Evolutionary conservation across 495 filamentous ascomycete species (phyloP).

Genomic region (Copromyces sp.): DNA sequence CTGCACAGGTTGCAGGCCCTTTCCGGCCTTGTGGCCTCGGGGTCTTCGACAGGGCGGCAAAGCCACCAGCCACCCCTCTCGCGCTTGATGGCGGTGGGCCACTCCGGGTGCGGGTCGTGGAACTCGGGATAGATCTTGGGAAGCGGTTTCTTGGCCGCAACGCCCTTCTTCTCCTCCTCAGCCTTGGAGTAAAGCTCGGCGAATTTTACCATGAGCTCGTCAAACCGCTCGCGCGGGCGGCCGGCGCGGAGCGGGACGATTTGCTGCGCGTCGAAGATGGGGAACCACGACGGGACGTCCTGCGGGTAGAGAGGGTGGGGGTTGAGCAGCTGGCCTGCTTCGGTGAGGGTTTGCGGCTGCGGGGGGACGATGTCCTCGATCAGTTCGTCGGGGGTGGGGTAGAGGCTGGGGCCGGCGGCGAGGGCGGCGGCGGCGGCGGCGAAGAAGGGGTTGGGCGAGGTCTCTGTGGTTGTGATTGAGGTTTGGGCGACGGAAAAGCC

Average conservation of each 20-base stretch:
- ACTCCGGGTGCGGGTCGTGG: constrained; percentile 23
- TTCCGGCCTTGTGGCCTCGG: constrained; percentile 22
- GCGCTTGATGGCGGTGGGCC: constrained; percentile 18
- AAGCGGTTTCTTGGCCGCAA: constrained; percentile 8
- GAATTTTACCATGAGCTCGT: constrained; percentile 5
- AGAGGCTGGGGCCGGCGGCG: too few species aligned
- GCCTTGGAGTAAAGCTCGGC: constrained; percentile 1
- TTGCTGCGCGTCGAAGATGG: constrained; percentile 6
- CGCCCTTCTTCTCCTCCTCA: not conserved
- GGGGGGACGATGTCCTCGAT: not conserved
- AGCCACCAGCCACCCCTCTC: constrained; percentile 30
- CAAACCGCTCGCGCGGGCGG: constrained; percentile 5
- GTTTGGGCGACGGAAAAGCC: too few species aligned
- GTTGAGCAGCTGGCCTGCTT: not conserved
- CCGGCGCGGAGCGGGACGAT: constrained; percentile 5
- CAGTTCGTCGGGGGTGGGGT: not conserved
- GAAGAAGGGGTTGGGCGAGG: not conserved
- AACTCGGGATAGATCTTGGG: constrained; percentile 13
- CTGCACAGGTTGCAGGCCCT: constrained; percentile 18
- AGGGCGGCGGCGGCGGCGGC: too few species aligned
- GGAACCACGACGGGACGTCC: constrained; percentile 26
- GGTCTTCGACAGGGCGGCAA: constrained; percentile 19
- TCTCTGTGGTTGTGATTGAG: not conserved
- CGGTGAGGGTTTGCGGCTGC: not conserved
- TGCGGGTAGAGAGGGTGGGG: not conserved